A percentile compares a stretch with the other conserved stretches of the same genome.
These are phyloP conservation scores for Podaxis sp. DNA, from an alignment of 768 basidiomycete genomes.

Conservation along the genomic window DNA sequence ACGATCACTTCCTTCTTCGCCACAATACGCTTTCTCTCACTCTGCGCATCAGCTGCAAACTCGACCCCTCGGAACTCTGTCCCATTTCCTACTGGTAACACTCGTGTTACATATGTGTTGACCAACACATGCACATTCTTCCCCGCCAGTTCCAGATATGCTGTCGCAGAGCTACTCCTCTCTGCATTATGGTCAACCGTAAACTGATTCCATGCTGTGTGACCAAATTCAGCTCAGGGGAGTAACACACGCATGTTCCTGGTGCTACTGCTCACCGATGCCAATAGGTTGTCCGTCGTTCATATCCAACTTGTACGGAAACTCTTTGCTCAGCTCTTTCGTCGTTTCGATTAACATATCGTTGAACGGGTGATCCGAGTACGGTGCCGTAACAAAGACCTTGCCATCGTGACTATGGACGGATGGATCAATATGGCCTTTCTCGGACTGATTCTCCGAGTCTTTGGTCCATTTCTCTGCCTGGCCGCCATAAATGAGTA, in stretches of 20 bases:
- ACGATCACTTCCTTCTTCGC: slow-evolving; percentile 32
- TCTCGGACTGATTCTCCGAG: slow-evolving; percentile 14
- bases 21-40: slow-evolving; percentile 13
- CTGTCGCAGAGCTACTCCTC: slow-evolving; percentile 18
- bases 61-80: slow-evolving; percentile 17
- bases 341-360: slow-evolving; percentile 11
- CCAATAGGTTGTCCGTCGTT: slow-evolving; percentile 18
- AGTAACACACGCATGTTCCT: not conserved
- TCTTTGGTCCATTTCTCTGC: slow-evolving; percentile 1
- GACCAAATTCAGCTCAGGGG: not conserved
- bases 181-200: slow-evolving; percentile 18
- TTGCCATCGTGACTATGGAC: slow-evolving; percentile 14
- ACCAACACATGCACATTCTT: slow-evolving; percentile 15
- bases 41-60: slow-evolving; percentile 9
- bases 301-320: slow-evolving; percentile 16
- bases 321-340: slow-evolving; percentile 5
- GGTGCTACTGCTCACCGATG: slow-evolving; percentile 3
- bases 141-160: slow-evolving; percentile 9
- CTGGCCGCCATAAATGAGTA: not conserved
- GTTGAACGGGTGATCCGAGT: slow-evolving; percentile 10
- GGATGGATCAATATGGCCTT: slow-evolving; percentile 16
- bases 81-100: slow-evolving; percentile 12
- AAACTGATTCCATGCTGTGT: slow-evolving; percentile 15
- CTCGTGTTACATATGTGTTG: slow-evolving; percentile 17
- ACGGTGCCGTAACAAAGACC: slow-evolving; percentile 2